Evolutionary conservation across 441 rosid species (phyloP).

Genomic region (Pelargonium myrrhifolium): DNA sequence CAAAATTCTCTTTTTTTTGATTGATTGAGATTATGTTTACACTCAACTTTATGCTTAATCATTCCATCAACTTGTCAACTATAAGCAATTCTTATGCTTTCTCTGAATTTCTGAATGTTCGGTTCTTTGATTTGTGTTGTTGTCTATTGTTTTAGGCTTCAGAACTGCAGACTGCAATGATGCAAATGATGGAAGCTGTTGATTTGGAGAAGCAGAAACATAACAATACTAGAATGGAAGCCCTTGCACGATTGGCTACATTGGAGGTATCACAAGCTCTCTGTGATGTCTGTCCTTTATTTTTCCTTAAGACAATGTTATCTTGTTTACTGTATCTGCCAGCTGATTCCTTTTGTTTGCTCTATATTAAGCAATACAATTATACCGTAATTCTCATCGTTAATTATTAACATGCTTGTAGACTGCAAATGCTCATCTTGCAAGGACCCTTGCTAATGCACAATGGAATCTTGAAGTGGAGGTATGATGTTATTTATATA

Average conservation of each 20-base stretch:
- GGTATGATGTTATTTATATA: slow-evolving; percentile 39
- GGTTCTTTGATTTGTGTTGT: neutral
- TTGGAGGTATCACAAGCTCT: slow-evolving; percentile 55
- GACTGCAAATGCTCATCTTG: slow-evolving; percentile 86
- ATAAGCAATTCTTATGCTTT: neutral
- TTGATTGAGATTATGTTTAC: neutral
- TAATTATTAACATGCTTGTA: slow-evolving; percentile 34
- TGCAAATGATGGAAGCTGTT: slow-evolving; percentile 89
- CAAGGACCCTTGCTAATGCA: slow-evolving; percentile 65
- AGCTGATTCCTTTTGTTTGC: slow-evolving; percentile 8
- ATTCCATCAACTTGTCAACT: neutral
- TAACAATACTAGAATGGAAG: slow-evolving; percentile 93
- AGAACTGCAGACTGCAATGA: slow-evolving; percentile 76
- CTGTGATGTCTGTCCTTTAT: slow-evolving; percentile 15
- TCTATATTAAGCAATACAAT: slow-evolving; percentile 6
- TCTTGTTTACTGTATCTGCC: slow-evolving; percentile 7
- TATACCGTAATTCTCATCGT: slow-evolving; percentile 2
- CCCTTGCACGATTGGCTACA: slow-evolving; percentile 58
- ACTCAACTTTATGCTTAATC: neutral
- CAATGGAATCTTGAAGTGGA: slow-evolving; percentile 82
- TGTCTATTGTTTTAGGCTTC: slow-evolving; percentile 53
- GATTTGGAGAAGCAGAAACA: slow-evolving; percentile 89
- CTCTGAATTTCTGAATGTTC: neutral
- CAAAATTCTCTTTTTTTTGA: neutral
- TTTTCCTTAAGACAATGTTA: slow-evolving; percentile 10